Conservation (phyloP, 2,329 filamentous ascomycete species). For the Xylaria sp. region DNA sequence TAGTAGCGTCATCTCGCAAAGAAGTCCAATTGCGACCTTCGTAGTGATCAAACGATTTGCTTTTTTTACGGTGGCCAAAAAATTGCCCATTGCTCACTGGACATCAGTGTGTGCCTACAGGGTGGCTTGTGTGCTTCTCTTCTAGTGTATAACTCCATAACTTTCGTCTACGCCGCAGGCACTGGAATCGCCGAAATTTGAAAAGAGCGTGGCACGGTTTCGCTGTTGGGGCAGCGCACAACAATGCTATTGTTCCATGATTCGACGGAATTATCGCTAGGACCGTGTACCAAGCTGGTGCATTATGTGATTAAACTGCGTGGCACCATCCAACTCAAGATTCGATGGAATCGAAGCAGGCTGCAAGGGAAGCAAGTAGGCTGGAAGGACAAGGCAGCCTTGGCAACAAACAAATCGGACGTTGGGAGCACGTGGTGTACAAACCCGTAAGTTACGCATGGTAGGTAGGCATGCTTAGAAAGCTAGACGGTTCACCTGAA, state of each 20-base stretch:
- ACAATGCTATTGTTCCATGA: constrained; percentile 1
- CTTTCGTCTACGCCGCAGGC: background rate
- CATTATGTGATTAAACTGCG: background rate
- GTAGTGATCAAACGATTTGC: background rate
- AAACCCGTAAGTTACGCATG: background rate
- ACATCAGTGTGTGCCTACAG: constrained; percentile 1
- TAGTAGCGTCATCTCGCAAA: background rate
- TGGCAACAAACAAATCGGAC: background rate
- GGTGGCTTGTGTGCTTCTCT: background rate
- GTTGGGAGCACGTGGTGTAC: background rate
- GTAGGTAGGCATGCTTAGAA: background rate
- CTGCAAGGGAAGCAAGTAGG: background rate
- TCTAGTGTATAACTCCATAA: background rate
- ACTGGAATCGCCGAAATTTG: background rate
- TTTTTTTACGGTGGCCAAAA: background rate
- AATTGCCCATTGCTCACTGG: background rate
- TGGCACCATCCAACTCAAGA: background rate
- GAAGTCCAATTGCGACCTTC: background rate
- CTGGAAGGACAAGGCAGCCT: background rate
- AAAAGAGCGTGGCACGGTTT: background rate
- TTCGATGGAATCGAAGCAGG: constrained; percentile 4
- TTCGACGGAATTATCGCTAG: background rate
- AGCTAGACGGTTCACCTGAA: background rate
- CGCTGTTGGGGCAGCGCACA: background rate
- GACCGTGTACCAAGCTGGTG: background rate